Evolutionary conservation across 176 grass and related monocot species (phyloP), one percentile per base, ranked within the genome.

Genomic region (Alopecurus myosuroides): DNA sequence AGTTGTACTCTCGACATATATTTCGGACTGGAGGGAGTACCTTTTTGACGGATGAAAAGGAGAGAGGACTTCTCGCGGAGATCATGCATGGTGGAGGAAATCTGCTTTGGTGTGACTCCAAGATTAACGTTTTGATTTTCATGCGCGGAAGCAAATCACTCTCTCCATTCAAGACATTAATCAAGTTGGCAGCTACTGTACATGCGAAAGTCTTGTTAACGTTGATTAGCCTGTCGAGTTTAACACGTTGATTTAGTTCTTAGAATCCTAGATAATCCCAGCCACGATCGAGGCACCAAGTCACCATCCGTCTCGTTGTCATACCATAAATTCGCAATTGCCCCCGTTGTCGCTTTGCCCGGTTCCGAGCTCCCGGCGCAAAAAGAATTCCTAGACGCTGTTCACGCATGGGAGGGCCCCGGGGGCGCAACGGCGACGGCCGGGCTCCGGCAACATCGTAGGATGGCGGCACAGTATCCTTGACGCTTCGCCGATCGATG

Each of bases 331-430:
- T 11, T 42, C 10, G 3, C 18, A 18, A 18, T n/a, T 22, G 51
- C 51, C 51, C 19, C 4, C 4, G 49, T 53, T 51, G 49, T 20
- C 50, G 0, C 49, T 1, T 18, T 52, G 49, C 49, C 49, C 18
- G 49, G 51, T 53, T 53, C 51, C 19, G 20, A 53, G 7, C 19
- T 53, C 51, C 46, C 34, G 1, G 67, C 55, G 7, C 36, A 56
- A 28, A 28, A 40, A 82, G 51, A 73, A 48, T 74, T 83, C 81
- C 68, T 34, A 58, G 10, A 35, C 52, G 40, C 8, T 83, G 81
- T 48, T 34, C 69, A 45, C 25, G 69, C 69, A 36, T 45, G 44
- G 42, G 29, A 18, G 8, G 63, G 61, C 11, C 2, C 45, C 17
- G 26, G 48, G 14, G 7, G 28, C 22, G 22, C n/a, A 33, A 50